Conservation (phyloP, 2,329 filamentous ascomycete species). For the Dactylellina drechsleri region DNA sequence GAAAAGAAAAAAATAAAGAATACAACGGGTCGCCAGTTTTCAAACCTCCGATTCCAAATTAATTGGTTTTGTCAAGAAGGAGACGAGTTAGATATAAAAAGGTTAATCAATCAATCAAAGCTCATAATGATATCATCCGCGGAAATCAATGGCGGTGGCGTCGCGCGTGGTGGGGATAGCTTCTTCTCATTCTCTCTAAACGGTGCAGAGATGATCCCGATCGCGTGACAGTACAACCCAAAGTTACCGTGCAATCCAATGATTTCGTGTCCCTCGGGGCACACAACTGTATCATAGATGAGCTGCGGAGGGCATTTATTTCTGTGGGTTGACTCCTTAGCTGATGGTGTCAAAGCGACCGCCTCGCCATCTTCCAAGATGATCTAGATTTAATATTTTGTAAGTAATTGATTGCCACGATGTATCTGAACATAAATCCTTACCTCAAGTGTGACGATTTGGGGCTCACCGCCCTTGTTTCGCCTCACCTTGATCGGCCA, state of each 20-base stretch:
- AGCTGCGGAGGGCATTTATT: conserved; percentile 43
- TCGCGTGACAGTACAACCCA: conserved; percentile 47
- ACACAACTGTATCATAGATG: conserved; percentile 43
- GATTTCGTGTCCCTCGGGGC: conserved; percentile 47
- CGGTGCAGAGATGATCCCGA: conserved; percentile 47
- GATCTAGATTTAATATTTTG: conserved; percentile 11
- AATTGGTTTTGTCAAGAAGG: too few relatives aligned
- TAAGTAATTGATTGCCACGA: neutral
- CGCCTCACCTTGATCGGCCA: conserved; percentile 53
- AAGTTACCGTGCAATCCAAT: conserved; percentile 51
- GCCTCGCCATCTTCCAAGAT: conserved; percentile 38
- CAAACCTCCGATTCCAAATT: neutral
- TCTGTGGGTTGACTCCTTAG: conserved; percentile 40
- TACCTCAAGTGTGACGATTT: conserved; percentile 50
- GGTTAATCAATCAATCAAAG: conserved; percentile 1
- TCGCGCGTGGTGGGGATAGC: conserved; percentile 10
- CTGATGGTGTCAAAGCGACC: conserved; percentile 29
- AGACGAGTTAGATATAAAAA: too few relatives aligned
- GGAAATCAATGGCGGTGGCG: conserved; percentile 3
- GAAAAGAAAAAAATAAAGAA: neutral
- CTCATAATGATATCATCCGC: conserved; percentile 29
- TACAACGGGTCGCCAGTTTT: neutral
- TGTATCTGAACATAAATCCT: neutral
- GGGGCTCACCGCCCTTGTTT: conserved; percentile 46
- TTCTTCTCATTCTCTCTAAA: conserved; percentile 35